Evolutionary conservation across 192 early-diverging fungal genomes (phyloP), one percentile per base, ranked within the genome.

Genomic region (Geranomyces variabilis): DNA sequence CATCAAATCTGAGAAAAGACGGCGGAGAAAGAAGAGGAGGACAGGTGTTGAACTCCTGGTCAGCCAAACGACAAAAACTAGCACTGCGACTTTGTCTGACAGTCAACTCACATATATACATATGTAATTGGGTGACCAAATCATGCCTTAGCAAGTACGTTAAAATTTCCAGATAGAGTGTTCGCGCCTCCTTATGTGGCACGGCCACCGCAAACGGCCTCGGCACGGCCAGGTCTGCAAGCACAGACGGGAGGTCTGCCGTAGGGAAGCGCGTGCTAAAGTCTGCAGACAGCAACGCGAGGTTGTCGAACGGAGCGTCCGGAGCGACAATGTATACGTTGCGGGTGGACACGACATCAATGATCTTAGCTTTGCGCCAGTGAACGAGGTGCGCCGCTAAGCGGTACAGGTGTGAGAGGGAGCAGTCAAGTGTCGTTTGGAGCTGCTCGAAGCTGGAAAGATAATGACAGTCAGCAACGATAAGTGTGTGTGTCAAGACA

Each of bases 281-380:
- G 48, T 90, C 89, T n/a, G 48, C 64, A 6, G 81, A 77, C 4
- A 89, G 47, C 22, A 33, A 41, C 31, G 72, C 51, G 31, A 60
- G 58, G 15, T 61, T 36, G 1, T 67, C 41, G n/a, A 90, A 67
- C 59, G 84, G 80, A 0, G 88, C 87, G 45, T 85, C 73, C 21
- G 86, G 88, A 1, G 91, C 85, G 0, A 93, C 84, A 1, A 93
- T 89, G 76, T 98, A 98, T 4, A 91, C 86, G 68, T 93, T 92
- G 28, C 84, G 75, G 26, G 85, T 79, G 67, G 81, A 83, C 48
- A 97, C 90, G 8, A 90, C 87, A 78, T 95, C 87, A 49, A 98
- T 92, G 33, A 98, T 81, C 73, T 93, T 93, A 13, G 94, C 95
- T 67, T 94, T 92, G 63, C 86, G 79, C 96, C 96, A 98, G 75